Evolutionary conservation across 2,329 filamentous ascomycete species (phyloP).

Genomic region (Rutstroemia sp.): DNA sequence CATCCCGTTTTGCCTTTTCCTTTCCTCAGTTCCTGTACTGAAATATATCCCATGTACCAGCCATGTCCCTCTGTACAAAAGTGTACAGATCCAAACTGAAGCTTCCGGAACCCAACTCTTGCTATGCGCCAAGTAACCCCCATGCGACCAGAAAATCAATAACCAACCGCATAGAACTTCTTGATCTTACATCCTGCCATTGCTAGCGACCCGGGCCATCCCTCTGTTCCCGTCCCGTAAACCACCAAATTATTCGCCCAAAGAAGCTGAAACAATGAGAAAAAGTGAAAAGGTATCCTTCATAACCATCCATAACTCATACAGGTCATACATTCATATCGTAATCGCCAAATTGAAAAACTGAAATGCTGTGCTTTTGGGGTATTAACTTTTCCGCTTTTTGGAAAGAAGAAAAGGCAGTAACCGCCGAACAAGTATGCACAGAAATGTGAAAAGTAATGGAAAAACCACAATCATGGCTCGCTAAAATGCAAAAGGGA

Average conservation of each 20-base stretch:
- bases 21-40: not conserved
- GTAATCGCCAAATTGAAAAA: constrained; percentile 3
- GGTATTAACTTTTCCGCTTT: constrained; percentile 23
- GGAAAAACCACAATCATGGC: constrained; percentile 15
- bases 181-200: constrained; percentile 9
- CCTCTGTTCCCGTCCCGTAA: not conserved
- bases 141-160: not conserved
- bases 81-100: not conserved
- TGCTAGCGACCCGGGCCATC: constrained; percentile 4
- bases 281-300: constrained; percentile 20
- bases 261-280: constrained; percentile 3
- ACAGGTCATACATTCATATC: constrained; percentile 27
- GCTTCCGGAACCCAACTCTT: not conserved
- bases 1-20: not conserved
- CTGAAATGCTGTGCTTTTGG: constrained; percentile 20
- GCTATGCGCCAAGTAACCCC: not conserved
- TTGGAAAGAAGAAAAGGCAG: constrained; percentile 19
- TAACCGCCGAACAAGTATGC: constrained; percentile 19
- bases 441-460: constrained; percentile 14
- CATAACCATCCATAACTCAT: constrained; percentile 22
- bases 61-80: constrained; percentile 1
- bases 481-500: constrained; percentile 18
- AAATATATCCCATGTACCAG: constrained; percentile 3
- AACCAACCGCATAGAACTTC: not conserved
- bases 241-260: not conserved